Conservation (phyloP, 2,329 filamentous ascomycete species). For the Aspergillus sclerotialis region DNA sequence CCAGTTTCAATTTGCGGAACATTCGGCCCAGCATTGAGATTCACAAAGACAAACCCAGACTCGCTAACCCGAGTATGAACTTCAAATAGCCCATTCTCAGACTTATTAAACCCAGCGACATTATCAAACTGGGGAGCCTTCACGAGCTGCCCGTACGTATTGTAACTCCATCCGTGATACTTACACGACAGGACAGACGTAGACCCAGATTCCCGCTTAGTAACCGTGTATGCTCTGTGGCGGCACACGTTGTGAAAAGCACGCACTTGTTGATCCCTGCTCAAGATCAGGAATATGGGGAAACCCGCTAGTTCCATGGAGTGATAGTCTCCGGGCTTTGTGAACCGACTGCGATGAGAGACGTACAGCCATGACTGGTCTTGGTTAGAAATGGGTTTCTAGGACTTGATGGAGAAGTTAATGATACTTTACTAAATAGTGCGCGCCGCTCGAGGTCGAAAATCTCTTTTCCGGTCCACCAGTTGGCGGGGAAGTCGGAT, state of each 20-base stretch:
- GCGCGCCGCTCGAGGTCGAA: slow-evolving; percentile 44
- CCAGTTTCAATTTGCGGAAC: background rate
- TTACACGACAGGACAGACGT: slow-evolving; percentile 51
- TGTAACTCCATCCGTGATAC: slow-evolving; percentile 59
- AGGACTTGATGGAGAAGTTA: background rate
- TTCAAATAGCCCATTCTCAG: slow-evolving; percentile 48
- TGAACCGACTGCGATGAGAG: slow-evolving; percentile 39
- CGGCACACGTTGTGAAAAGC: slow-evolving; percentile 59
- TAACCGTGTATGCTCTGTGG: slow-evolving; percentile 55
- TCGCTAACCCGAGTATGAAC: slow-evolving; percentile 17
- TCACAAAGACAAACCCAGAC: slow-evolving; percentile 21
- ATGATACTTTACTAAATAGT: slow-evolving; percentile 41
- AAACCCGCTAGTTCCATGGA: slow-evolving; percentile 51
- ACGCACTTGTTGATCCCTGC: slow-evolving; percentile 47
- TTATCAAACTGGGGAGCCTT: slow-evolving; percentile 56
- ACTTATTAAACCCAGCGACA: slow-evolving; percentile 50
- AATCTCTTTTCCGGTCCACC: slow-evolving; percentile 34
- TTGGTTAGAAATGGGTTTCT: background rate
- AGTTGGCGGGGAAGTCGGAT: slow-evolving; percentile 33
- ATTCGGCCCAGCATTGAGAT: slow-evolving; percentile 12
- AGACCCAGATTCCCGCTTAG: slow-evolving; percentile 45
- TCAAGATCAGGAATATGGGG: slow-evolving; percentile 48
- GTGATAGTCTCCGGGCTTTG: slow-evolving; percentile 51
- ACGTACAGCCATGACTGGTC: slow-evolving; percentile 30
- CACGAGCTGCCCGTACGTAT: slow-evolving; percentile 49